A percentile compares a stretch with the other conserved stretches of the same genome.
Conservation (phyloP, 2,329 filamentous ascomycete genomes). For the Balansia obtecta region DNA sequence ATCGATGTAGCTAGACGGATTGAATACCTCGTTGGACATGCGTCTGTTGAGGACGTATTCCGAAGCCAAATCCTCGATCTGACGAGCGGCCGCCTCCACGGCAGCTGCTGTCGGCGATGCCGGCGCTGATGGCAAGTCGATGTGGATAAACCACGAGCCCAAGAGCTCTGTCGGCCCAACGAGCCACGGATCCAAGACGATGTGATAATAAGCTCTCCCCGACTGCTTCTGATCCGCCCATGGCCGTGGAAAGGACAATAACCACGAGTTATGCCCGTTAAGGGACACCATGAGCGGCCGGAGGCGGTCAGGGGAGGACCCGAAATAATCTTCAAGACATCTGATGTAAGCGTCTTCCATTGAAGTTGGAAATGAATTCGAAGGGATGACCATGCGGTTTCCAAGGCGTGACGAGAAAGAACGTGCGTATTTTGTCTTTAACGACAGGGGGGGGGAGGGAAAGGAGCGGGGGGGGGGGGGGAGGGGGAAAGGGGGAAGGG, state of each 20-base stretch:
- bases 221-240: slow-evolving; percentile 8
- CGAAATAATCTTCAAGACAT: slow-evolving; percentile 9
- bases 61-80: slow-evolving; percentile 7
- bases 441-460: no score
- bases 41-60: slow-evolving; percentile 5
- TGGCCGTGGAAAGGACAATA: slow-evolving; percentile 21
- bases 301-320: slow-evolving; percentile 6
- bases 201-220: slow-evolving; percentile 18
- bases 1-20: slow-evolving; percentile 7
- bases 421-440: not conserved
- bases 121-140: slow-evolving; percentile 8
- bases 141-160: slow-evolving; percentile 12
- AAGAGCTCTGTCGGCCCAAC: slow-evolving; percentile 12
- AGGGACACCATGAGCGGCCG: slow-evolving; percentile 19
- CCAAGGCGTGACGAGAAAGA: not conserved
- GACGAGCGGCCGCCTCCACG: slow-evolving; percentile 6
- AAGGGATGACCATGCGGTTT: not conserved
- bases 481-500: no score
- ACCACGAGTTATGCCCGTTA: slow-evolving; percentile 23
- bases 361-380: slow-evolving; percentile 2
- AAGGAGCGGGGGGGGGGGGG: no score
- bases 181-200: slow-evolving; percentile 23
- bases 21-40: slow-evolving; percentile 9
- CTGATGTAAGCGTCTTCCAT: slow-evolving; percentile 7
- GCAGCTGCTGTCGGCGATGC: slow-evolving; percentile 6